A percentile compares a stretch with the other conserved stretches of the same genome.
These are phyloP conservation scores for Xanthoceras sorbifolium DNA, from an alignment of 345 rosid species.

Conservation along the genomic window DNA sequence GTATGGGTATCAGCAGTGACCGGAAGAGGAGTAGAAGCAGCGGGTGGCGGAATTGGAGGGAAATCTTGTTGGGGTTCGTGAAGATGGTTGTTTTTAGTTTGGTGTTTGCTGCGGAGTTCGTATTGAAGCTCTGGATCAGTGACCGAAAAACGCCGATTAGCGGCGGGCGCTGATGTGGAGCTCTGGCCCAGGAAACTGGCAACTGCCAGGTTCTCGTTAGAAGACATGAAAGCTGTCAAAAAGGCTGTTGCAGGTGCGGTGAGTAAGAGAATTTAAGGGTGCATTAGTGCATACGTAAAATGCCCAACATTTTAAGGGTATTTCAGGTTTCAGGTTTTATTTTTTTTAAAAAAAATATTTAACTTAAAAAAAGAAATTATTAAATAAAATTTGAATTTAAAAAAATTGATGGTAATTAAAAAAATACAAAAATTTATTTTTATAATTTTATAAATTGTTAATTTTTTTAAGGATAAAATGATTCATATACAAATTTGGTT, in stretches of 20 bases:
- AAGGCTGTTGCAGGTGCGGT: constrained; percentile 41
- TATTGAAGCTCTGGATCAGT: constrained; percentile 35
- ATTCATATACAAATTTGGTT: no score
- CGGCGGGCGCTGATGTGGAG: constrained; percentile 70
- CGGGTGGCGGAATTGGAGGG: constrained; percentile 11
- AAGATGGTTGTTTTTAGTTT: constrained; percentile 41
- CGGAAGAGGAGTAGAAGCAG: constrained; percentile 10
- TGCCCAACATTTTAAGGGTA: no score
- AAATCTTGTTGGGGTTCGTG: constrained; percentile 18
- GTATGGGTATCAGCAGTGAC: constrained; percentile 6
- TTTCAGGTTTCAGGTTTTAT: no score
- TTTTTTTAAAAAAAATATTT: no score
- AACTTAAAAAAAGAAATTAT: no score
- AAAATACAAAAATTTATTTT: no score
- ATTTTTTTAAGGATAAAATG: no score
- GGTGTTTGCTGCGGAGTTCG: constrained; percentile 37
- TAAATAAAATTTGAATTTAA: no score
- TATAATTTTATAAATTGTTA: no score
- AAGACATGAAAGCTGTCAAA: constrained; percentile 59
- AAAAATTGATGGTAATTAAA: no score
- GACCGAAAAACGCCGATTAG: constrained; percentile 45
- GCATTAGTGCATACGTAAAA: no score
- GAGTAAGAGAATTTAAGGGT: constrained; percentile 23
- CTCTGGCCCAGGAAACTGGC: constrained; percentile 62
- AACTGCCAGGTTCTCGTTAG: constrained; percentile 48